Evolutionary conservation across 1,284 basidiomycete genomes (phyloP).

Genomic region (Lentinus polychrous): DNA sequence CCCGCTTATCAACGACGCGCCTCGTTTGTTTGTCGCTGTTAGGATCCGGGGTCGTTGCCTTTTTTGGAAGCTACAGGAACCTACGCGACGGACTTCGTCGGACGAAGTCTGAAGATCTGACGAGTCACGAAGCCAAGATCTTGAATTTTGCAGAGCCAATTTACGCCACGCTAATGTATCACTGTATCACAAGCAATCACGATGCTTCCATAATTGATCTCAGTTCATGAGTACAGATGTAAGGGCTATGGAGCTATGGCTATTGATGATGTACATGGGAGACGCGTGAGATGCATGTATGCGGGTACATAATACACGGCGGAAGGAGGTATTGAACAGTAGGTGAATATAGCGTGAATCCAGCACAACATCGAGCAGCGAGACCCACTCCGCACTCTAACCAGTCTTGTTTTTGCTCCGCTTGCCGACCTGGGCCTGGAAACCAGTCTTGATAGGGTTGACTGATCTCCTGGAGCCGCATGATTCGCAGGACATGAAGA

Average conservation of each 20-base stretch:
- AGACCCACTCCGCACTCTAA: conserved; percentile 13
- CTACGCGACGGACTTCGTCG: not conserved
- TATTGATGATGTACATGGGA: not conserved
- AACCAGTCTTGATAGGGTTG: conserved; percentile 96
- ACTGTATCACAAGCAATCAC: not conserved
- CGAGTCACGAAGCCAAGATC: not conserved
- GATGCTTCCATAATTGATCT: not conserved
- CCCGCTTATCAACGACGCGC: not conserved
- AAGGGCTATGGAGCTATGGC: not conserved
- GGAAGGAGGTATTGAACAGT: not conserved
- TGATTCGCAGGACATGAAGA: conserved; percentile 97
- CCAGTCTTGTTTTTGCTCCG: conserved; percentile 66
- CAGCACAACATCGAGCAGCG: not conserved
- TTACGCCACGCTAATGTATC: not conserved
- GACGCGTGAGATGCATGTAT: not conserved
- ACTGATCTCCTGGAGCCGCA: conserved; percentile 92
- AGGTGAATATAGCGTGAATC: not conserved
- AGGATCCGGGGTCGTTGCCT: conserved; percentile 4
- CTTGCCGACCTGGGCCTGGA: conserved; percentile 94
- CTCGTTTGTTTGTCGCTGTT: conserved; percentile 7
- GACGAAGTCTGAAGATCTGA: not conserved
- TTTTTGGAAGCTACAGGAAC: not conserved
- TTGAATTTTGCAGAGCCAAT: not conserved
- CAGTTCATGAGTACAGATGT: not conserved
- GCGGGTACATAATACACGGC: not conserved